Evolutionary conservation across 495 filamentous ascomycete species (phyloP), one percentile per base, ranked within the genome.

Genomic region (Evernia prunastri): DNA sequence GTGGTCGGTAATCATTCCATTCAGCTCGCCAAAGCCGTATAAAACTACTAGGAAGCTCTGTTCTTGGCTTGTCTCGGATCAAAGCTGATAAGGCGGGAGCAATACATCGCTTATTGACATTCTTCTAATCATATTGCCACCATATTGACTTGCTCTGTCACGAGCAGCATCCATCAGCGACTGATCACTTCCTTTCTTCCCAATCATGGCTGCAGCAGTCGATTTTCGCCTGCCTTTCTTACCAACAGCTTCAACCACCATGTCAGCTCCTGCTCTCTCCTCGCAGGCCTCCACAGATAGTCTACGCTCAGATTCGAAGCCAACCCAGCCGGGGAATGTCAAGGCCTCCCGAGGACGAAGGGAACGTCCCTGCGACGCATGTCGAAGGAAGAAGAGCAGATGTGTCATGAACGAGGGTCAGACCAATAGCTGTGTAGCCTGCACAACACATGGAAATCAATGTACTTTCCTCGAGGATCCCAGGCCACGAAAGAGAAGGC

Each of bases 351-450:
- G 72, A 56, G 72, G 67, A 5, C 62, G 75, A 68, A 82, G 81
- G 75, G 82, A 80, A 68, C 80, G 68, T 72, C 82, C 75, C 17
- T 88, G 86, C 74, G 89, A 93, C 79, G 87, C 89, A 49, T 98
- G 94, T 76, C 80, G 91, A 63, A 84, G 85, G 75, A 81, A 92
- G 72, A 91, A 92, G 75, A 90, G 86, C 69, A 87, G 91, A 70
- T 98, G 94, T 78, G 91, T 95, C 62, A 89, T 96, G 76, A 89
- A 91, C 72, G 78, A 81, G 62, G 73, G 76, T 68, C 64, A 65
- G 60, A 76, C 77, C 65, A 79, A 79, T 60, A 79, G 79, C 57
- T 83, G 81, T 63, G 80, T 80, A 43, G 81, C 81, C 58, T 83
- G 81, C 61, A 78, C 77, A 53, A 79, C 82, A 56, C 81, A 83